Conservation (phyloP, 192 early-diverging fungal species). For the Coemansia sp. region DNA sequence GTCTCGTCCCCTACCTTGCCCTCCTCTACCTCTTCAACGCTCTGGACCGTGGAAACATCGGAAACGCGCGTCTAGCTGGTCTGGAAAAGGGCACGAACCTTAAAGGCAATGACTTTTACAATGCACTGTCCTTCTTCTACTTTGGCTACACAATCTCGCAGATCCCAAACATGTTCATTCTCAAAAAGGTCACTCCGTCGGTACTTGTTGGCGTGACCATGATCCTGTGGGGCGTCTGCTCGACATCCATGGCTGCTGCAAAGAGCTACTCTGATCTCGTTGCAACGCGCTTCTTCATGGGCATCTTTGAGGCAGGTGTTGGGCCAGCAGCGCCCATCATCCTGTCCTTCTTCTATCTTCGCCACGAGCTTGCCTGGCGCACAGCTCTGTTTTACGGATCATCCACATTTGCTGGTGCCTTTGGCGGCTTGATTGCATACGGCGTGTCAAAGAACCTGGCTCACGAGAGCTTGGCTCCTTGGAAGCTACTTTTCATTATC, state of each 20-base stretch:
- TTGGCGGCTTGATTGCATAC: conserved; percentile 74
- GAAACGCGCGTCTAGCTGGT: conserved; percentile 63
- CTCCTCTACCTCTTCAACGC: conserved; percentile 68
- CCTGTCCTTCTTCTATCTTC: conserved; percentile 71
- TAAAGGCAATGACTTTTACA: conserved; percentile 51
- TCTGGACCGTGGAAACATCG: conserved; percentile 73
- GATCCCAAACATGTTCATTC: conserved; percentile 74
- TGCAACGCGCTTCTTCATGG: conserved; percentile 56
- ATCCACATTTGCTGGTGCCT: conserved; percentile 71
- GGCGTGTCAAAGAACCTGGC: conserved; percentile 60
- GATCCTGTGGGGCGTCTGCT: conserved; percentile 71
- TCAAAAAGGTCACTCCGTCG: conserved; percentile 63
- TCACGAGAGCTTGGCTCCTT: conserved; percentile 57
- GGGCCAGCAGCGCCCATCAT: conserved; percentile 70
- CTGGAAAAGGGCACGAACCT: conserved; percentile 53
- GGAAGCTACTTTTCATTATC: conserved; percentile 74
- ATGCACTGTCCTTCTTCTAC: conserved; percentile 55
- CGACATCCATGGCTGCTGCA: conserved; percentile 62
- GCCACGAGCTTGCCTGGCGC: conserved; percentile 65
- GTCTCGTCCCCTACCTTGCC: conserved; percentile 63
- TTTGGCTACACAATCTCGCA: conserved; percentile 71
- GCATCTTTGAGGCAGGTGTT: conserved; percentile 67
- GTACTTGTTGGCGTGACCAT: conserved; percentile 64
- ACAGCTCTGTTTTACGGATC: conserved; percentile 67
- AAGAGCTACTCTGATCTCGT: conserved; percentile 29